A percentile compares a stretch with the other conserved stretches of the same genome.
Evolutionary conservation across 2,329 filamentous ascomycete genomes (phyloP).

Genomic region (Penicillium paneum): DNA sequence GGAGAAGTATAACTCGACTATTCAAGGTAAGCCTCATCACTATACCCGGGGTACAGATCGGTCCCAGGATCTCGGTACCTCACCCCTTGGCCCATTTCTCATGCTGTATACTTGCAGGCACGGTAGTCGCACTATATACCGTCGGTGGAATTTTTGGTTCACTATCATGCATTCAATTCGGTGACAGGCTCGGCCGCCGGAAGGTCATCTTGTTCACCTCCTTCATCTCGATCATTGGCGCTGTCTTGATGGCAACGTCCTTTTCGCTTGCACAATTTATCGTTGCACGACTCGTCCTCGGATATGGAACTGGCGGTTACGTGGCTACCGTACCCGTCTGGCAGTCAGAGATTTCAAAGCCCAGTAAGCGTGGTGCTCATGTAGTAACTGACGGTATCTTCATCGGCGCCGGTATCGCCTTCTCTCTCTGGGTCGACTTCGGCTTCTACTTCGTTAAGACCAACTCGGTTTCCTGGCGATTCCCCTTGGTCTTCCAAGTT

Average conservation of each 20-base stretch:
- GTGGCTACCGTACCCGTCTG: conserved; percentile 47
- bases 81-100: not conserved
- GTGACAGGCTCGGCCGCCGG: conserved; percentile 45
- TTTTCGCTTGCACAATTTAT: conserved; percentile 46
- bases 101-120: conserved; percentile 9
- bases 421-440: conserved; percentile 51
- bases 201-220: conserved; percentile 43
- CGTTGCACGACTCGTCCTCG: conserved; percentile 45
- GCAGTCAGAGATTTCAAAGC: conserved; percentile 38
- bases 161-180: conserved; percentile 46
- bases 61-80: too few relatives aligned
- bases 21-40: conserved; percentile 35
- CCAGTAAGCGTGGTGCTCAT: conserved; percentile 30
- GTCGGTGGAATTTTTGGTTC: conserved; percentile 48
- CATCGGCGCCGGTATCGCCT: conserved; percentile 45
- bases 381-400: conserved; percentile 53
- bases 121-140: conserved; percentile 46
- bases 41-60: not conserved
- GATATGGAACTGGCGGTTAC: conserved; percentile 39
- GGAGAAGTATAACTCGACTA: conserved; percentile 41
- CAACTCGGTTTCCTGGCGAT: conserved; percentile 44
- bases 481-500: conserved; percentile 42
- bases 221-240: conserved; percentile 42
- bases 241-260: conserved; percentile 46
- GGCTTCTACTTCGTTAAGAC: conserved; percentile 40